Base-by-base conservation (phyloP, 2,329 filamentous ascomycete genomes). In the Tolypocladium paradoxum region DNA sequence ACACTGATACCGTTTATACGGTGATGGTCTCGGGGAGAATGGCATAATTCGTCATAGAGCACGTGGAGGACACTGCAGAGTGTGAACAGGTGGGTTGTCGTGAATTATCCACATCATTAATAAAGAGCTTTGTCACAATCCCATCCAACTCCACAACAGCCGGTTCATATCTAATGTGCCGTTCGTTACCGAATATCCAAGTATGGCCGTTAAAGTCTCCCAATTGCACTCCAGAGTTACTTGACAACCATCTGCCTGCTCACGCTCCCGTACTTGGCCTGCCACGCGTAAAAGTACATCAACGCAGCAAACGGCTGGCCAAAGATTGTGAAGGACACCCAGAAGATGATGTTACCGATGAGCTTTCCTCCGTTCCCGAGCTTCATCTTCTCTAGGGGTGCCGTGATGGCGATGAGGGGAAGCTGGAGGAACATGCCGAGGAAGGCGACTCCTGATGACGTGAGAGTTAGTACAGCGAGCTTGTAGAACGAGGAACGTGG, bases 201-300 rank as follows among this genome's bases (percentile, higher is more conserved):
- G 8, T 11, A 18, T 9, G 27, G 18, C 27, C 43, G 27, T 29
- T 2, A 20, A 11, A 31, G 18, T 31, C 18, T 3, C 27, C 20
- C 43, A 6, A 4, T 47, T 31, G 27, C 27, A 20, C 8, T 4
- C 9, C 18, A 33, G 27, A 18, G 43, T 33, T 7, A 47, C 27
- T 12, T 18, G 18, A 40, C 18, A n/a, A 55, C 36, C 57, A 65
- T 58, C 50, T 67, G 65, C 59, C 72, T 75, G 59, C 80, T 88
- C 24, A 91, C 85, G 62, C 85, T 90, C 14, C 93, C 93, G 66
- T 96, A 96, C 73, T 97, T 97, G 53, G 90, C 90, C 72, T 97
- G 92, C 92, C 93, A 99, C 1, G 91, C 91, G 67, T 97, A 97
- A 69, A 96, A 99, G 69, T 99, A 99, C 67, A 95, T 77, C 55